Evolutionary conservation across 2,329 filamentous ascomycete species (phyloP), one percentile per base, ranked within the genome.

Genomic region (Aureobasidium subglaciale): DNA sequence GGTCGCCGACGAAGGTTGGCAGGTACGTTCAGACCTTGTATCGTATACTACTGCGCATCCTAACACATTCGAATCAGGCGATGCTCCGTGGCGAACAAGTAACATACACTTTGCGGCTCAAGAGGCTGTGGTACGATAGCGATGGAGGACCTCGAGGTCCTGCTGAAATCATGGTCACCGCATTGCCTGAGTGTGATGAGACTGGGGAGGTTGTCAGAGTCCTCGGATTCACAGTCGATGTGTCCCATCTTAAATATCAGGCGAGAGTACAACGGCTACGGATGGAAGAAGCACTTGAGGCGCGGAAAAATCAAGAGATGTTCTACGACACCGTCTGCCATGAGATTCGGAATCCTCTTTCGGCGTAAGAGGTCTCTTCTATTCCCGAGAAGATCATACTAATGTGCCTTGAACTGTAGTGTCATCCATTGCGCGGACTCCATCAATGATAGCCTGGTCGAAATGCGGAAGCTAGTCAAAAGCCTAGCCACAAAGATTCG

Each of bases 381-480:
- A 60, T 73, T 5, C 58, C 57, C 10, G 29, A 13, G 9, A 30
- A 7, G 25, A 9, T 6, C 2, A 32, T n/a, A 13, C 34, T 50
- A 11, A 50, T 10, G 3, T n/a, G n/a, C n/a, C n/a, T n/a, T n/a
- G n/a, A 18, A 2, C 11, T 18, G 5, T n/a, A 45, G 42, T 35
- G 74, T 76, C 35, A 63, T 75, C 3, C 73, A 74, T 29, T 72
- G 69, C 45, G 73, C 73, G 2, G 73, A 76, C 42, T 64, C 46
- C 53, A 63, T 30, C 15, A 27, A 34, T 2, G 50, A 54, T 9
- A 22, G 20, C 8, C 30, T 55, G 3, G 15, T 11, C 15, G 40
- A 55, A 15, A 43, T 55, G 30, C 18, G 24, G 7, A 55, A 55
- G 16, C 7, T 55, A n/a, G 29, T 67, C n/a, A 49, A 58, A 15